Evolutionary conservation across 805 yeast genomes (phyloP), one percentile per base, ranked within the genome.

Genomic region (Blastobotrys muscicola): DNA sequence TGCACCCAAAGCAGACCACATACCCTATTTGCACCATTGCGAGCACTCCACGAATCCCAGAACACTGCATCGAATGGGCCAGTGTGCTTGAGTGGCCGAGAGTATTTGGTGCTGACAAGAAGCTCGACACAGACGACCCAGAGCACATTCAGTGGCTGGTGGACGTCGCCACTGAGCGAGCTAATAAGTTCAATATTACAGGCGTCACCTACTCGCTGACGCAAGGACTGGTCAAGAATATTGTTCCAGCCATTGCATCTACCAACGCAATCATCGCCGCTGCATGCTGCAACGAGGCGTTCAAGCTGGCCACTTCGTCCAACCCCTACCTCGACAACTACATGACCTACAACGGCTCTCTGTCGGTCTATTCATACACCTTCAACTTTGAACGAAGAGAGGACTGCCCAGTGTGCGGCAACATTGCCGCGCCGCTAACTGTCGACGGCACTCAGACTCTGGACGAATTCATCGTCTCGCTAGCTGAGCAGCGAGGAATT

Each of bases 11-110:
- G 20, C 76, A 72, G 48, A 67, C 68, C 8, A 80, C 86, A 0
- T 85, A 79, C 53, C 97, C 97, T 2, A 79, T 90, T 51, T 92
- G 97, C 61, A 92, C 97, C 0, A 80, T 92, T 41, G 94, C 96
- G 2, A 83, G 87, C 46, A 86, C 92, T 7, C 97, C 97, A n/a
- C 65, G 97, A 47, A 63, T 86, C 7, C 92, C 96, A 0, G 96
- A 89, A 54, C 97, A 90, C 61, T 87, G 97, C 55, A 80, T 90
- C 8, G 95, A 89, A 59, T 90, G 92, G 82, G 87, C 90, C 0
- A 76, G 78, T 46, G 80, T 78, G 29, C 66, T 85, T 2, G 80
- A 76, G 51, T 85, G 95, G 94, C 80, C 80, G 1, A 62, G 68
- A 39, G 49, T 51, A 2, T 71, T 72, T 45, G 50, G 46, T 4